These are phyloP conservation scores for Parachaetomium inaequale DNA, from an alignment of 495 filamentous ascomycete genomes.

Conservation along the genomic window DNA sequence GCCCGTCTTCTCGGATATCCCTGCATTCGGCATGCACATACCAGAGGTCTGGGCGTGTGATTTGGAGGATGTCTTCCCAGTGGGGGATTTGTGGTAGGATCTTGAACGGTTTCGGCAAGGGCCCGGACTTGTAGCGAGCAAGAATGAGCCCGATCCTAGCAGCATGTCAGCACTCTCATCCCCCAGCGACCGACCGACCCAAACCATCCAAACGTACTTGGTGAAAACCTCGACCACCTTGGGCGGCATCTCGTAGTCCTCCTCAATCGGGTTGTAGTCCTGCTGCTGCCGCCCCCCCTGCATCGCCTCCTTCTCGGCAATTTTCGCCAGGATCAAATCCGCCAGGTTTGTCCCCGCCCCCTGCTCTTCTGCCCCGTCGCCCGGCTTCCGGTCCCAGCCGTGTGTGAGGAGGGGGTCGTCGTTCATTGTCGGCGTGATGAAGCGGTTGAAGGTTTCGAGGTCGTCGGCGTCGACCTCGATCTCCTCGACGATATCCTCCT, in stretches of 20 bases:
- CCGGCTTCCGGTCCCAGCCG: constrained; percentile 44
- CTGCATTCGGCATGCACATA: not conserved
- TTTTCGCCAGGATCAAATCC: constrained; percentile 88
- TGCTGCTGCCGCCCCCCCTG: constrained; percentile 34
- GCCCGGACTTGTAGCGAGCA: constrained; percentile 89
- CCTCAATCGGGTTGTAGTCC: constrained; percentile 51
- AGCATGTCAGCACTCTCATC: constrained; percentile 12
- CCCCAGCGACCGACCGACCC: not conserved
- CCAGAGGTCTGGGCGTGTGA: constrained; percentile 32
- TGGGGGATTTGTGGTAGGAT: constrained; percentile 86
- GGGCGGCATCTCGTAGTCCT: constrained; percentile 79
- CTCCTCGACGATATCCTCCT: constrained; percentile 72
- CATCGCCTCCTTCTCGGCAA: constrained; percentile 82
- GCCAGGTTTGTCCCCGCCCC: constrained; percentile 73
- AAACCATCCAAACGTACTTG: constrained; percentile 56
- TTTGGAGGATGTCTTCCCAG: constrained; percentile 68
- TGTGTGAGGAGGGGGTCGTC: constrained; percentile 51
- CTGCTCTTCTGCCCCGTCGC: constrained; percentile 45
- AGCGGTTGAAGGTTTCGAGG: constrained; percentile 83
- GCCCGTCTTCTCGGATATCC: not conserved
- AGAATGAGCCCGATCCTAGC: constrained; percentile 78
- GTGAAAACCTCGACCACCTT: constrained; percentile 93
- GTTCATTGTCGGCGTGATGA: constrained; percentile 60
- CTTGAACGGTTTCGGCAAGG: constrained; percentile 95
- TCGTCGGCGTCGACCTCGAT: constrained; percentile 87